Evolutionary conservation across 768 basidiomycete species (phyloP).

Genomic region (Hortiboletus campestris): DNA sequence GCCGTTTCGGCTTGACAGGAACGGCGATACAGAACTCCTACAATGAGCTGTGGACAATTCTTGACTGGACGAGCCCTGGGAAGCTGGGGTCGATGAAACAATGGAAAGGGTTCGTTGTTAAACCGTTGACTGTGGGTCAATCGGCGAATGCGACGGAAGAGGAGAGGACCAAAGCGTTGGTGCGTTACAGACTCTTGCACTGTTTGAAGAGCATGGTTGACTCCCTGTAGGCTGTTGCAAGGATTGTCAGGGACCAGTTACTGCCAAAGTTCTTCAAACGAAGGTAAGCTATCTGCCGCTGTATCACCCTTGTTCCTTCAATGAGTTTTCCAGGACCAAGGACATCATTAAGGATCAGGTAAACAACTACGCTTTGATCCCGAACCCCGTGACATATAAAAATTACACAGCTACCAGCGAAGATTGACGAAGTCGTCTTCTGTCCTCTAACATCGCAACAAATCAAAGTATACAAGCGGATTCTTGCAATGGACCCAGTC

Average conservation of each 20-base stretch:
- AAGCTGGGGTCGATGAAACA: conserved; percentile 67
- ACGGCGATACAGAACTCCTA: conserved; percentile 86
- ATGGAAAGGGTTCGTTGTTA: conserved; percentile 73
- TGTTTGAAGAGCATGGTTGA: neutral
- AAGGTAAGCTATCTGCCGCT: conserved; percentile 42
- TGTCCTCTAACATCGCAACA: conserved; percentile 81
- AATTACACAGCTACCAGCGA: conserved; percentile 67
- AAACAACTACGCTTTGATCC: neutral
- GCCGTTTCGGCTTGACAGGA: conserved; percentile 86
- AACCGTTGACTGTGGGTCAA: conserved; percentile 68
- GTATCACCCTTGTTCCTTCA: neutral
- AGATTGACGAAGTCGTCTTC: conserved; percentile 90
- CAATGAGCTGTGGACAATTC: conserved; percentile 86
- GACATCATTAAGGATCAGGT: conserved; percentile 72
- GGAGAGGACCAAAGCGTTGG: conserved; percentile 53
- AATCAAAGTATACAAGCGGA: conserved; percentile 66
- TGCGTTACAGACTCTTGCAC: conserved; percentile 25
- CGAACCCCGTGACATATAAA: neutral
- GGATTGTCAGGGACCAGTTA: conserved; percentile 59
- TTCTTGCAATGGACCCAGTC: conserved; percentile 63
- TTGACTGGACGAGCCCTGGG: conserved; percentile 91
- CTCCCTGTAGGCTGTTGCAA: conserved; percentile 50
- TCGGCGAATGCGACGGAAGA: conserved; percentile 61
- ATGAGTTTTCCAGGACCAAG: conserved; percentile 54
- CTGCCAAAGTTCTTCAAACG: conserved; percentile 83